A percentile compares a stretch with the other conserved stretches of the same genome.
Evolutionary conservation across 108 stramenopile genomes (phyloP).

Genomic region (Cyclotella baltica): DNA sequence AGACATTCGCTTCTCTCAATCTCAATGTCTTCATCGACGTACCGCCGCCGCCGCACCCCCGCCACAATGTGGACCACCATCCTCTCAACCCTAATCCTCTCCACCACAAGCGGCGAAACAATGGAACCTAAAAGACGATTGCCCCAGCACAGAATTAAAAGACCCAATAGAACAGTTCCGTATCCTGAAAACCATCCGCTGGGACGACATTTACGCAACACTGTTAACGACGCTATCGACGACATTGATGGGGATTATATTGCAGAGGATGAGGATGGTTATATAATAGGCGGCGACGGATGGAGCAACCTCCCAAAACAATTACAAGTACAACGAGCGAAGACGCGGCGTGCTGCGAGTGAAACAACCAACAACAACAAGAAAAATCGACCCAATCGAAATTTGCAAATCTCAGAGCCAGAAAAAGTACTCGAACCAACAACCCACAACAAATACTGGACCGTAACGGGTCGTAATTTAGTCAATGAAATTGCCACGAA

Average conservation of each 20-base stretch:
- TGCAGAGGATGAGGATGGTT: background rate
- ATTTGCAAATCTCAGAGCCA: too few species aligned
- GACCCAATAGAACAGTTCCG: constrained; percentile 31
- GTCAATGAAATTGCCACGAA: constrained; percentile 10
- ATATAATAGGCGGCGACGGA: constrained; percentile 31
- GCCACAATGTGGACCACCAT: too few species aligned
- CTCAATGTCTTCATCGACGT: too few species aligned
- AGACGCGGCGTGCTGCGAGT: background rate
- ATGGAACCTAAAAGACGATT: background rate
- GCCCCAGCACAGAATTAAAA: constrained; percentile 26
- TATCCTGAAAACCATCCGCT: constrained; percentile 39
- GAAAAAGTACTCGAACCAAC: background rate
- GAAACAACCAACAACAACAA: background rate
- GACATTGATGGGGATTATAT: background rate
- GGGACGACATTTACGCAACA: constrained; percentile 23
- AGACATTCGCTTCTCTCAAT: too few species aligned
- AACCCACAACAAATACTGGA: constrained; percentile 29
- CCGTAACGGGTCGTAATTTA: constrained; percentile 45
- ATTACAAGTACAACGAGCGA: background rate
- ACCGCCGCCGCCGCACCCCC: too few species aligned
- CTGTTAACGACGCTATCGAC: background rate
- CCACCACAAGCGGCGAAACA: background rate
- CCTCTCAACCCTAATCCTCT: background rate
- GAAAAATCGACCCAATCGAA: background rate
- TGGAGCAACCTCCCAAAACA: background rate